phyloP scores from a whole-genome alignment of 495 filamentous ascomycete genomes.

The Aspergillus funiculosus region DNA sequence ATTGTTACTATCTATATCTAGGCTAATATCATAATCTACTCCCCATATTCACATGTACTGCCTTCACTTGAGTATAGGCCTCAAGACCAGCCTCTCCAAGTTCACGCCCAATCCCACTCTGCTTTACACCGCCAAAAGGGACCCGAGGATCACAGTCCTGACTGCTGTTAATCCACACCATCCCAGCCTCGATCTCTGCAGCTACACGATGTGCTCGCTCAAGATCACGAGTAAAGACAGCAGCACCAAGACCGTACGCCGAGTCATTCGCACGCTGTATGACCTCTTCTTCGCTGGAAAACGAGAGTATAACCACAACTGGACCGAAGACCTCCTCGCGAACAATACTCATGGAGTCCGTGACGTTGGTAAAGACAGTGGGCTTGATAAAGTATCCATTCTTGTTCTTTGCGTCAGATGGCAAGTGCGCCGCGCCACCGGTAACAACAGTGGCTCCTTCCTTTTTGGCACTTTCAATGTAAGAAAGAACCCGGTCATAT shows the following conservation, averaged over 20 bases:
- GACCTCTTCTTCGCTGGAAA: conserved; percentile 80
- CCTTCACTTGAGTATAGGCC: conserved; percentile 71
- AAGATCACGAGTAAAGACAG: conserved; percentile 78
- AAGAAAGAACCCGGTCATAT: conserved; percentile 73
- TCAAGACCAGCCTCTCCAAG: conserved; percentile 76
- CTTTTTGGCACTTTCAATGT: conserved; percentile 67
- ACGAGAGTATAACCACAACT: conserved; percentile 72
- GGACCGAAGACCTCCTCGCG: conserved; percentile 84
- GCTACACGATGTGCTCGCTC: conserved; percentile 77
- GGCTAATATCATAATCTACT: conserved; percentile 26
- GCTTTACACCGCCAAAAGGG: conserved; percentile 91
- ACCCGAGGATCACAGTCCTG: conserved; percentile 67
- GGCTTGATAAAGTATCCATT: conserved; percentile 66
- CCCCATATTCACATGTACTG: conserved; percentile 74
- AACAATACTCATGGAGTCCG: conserved; percentile 59
- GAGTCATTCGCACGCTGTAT: conserved; percentile 77
- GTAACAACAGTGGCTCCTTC: conserved; percentile 74
- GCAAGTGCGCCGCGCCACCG: conserved; percentile 66
- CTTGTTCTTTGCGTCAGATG: conserved; percentile 38
- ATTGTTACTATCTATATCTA: no score
- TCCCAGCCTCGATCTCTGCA: conserved; percentile 77
- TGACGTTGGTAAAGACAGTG: conserved; percentile 66
- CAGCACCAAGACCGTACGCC: conserved; percentile 80
- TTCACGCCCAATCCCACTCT: conserved; percentile 87
- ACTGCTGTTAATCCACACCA: conserved; percentile 93